Conservation (phyloP, 257 asterid genomes). For the Solanum piurae region DNA sequence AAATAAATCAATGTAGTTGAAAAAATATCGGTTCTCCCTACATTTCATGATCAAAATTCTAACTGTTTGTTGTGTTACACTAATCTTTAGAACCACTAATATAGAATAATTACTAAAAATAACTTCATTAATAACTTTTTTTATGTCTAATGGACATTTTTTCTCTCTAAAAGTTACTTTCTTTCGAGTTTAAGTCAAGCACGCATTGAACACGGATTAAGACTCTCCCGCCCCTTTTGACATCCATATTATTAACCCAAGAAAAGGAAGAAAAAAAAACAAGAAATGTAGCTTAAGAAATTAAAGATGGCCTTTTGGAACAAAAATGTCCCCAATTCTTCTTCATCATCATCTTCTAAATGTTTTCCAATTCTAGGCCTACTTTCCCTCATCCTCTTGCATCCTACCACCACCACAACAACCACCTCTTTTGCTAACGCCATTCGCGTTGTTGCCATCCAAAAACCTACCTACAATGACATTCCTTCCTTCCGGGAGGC, state of each 20-base stretch:
- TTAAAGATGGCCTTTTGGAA: conserved; percentile 68
- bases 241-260: neutral
- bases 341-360: neutral
- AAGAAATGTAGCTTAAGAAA: conserved; percentile 13
- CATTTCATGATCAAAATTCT: neutral
- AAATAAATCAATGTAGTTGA: neutral
- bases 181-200: neutral
- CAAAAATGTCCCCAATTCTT: conserved; percentile 17
- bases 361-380: conserved; percentile 51
- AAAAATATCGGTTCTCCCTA: neutral
- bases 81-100: neutral
- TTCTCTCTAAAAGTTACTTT: neutral
- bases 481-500: conserved; percentile 55
- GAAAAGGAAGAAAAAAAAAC: neutral
- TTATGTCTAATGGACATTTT: neutral
- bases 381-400: conserved; percentile 63
- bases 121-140: neutral
- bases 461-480: conserved; percentile 6
- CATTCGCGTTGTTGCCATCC: conserved; percentile 37
- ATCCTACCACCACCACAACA: conserved; percentile 18
- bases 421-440: conserved; percentile 6
- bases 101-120: neutral
- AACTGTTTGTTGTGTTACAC: neutral
- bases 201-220: neutral
- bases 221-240: neutral